Evolutionary conservation across 2,329 filamentous ascomycete genomes (phyloP), one percentile per base, ranked within the genome.

Genomic region (Graphium sp.): DNA sequence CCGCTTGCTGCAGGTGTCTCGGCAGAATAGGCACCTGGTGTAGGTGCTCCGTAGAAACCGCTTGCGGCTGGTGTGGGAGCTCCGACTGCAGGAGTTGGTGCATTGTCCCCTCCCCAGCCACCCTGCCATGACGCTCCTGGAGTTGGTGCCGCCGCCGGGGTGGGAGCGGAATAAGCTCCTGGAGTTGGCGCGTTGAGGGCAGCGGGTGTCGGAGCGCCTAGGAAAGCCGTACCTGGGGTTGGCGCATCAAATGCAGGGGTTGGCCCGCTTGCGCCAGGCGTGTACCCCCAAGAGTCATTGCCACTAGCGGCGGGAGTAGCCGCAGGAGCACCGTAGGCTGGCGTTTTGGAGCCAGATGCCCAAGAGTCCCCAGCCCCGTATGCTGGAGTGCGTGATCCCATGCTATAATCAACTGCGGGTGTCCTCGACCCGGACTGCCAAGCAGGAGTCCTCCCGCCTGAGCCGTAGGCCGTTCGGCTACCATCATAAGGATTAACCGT

Each of bases 401-500:
- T 62, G 31, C 63, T 68, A 42, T 77, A 80, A 42, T 76, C 67
- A 10, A 62, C 58, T 2, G 70, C 69, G 30, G 80, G 58, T 2
- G 79, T 87, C 47, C 78, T 76, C 30, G 75, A 71, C 29, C 78
- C 79, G 2, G 82, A 77, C 33, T 75, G 74, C 79, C 79, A 85
- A 5, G 76, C 77, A 6, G 78, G 78, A 2, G 77, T 84, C 30
- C 79, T 70, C 26, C 66, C 65, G 18, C 74, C 73, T 14, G 66
- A 63, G 12, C 83, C 83, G 41, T 92, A 91, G 2, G 81, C 71
- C 11, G 82, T 85, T 25, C 74, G 73, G 46, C 56, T 76, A 34
- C 77, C 77, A 39, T 78, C 75, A 41, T 81, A 80, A 2, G 75
- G 74, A 44, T 76, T 75, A 35, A 69, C 66, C 9, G 71, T 76